phyloP scores from a whole-genome alignment of 805 yeast species.

The Lipomyces orientalis region DNA sequence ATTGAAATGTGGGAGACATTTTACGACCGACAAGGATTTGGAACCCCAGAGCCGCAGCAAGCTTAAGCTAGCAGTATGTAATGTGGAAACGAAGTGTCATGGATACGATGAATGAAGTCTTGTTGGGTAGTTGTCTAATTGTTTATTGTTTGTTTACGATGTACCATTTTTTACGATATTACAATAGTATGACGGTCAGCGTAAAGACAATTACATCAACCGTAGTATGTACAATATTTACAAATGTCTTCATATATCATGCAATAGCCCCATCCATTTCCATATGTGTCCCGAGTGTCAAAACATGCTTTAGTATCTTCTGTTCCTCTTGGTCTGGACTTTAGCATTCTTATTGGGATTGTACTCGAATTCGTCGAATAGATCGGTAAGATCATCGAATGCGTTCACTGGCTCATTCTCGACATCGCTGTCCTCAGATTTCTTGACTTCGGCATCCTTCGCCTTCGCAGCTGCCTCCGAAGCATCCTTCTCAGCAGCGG shows the following conservation, averaged over 20 bases:
- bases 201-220: neutral
- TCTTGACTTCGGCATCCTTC: conserved; percentile 8
- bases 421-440: conserved; percentile 11
- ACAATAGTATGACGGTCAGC: neutral
- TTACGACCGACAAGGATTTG: conserved; percentile 56
- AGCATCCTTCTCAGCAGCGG: neutral
- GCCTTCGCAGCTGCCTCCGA: neutral
- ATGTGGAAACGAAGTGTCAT: neutral
- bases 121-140: neutral
- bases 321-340: conserved; percentile 17
- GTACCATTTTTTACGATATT: neutral
- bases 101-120: conserved; percentile 1
- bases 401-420: neutral
- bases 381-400: conserved; percentile 20
- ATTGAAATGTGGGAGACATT: conserved; percentile 60
- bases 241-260: neutral
- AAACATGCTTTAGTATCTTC: conserved; percentile 9
- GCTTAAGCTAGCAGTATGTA: neutral
- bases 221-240: neutral
- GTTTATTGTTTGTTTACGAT: conserved; percentile 1
- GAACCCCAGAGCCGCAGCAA: conserved; percentile 29
- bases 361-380: conserved; percentile 27
- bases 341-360: conserved; percentile 23
- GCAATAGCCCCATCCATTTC: neutral
- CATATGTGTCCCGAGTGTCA: neutral